Base-by-base conservation (phyloP, 2,329 filamentous ascomycete species). In the Scorias spongiosa region DNA sequence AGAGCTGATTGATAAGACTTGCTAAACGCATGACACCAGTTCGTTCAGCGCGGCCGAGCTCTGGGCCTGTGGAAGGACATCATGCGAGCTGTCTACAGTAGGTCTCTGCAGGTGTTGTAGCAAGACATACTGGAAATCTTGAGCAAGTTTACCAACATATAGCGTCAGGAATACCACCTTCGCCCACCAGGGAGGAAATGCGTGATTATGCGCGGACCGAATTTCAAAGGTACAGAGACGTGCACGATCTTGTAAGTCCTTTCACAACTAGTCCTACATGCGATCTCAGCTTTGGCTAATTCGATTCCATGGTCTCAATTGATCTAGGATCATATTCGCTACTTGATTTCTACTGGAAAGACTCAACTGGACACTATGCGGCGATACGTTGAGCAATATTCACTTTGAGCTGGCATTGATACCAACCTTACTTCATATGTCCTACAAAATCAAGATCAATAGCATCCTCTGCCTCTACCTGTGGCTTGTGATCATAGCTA, bases 351-450 rank as follows among this genome's bases (percentile, higher is more conserved):
- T 7, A 66, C 60, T 14, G 69, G 69, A 11, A 71, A 69, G 55
- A 70, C 68, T 10, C 65, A 72, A 48, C 66, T 71, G 30, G 68
- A 71, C 48, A 60, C 61, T 11, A 69, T 72, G 66, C 66, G 62
- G 41, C 51, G 62, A 47, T 63, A 65, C 47, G 53, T 66, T 14
- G 59, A 63, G 41, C 61, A 62, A 47, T 54, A 57, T 9, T 36
- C 32, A 9, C 32, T 36, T 36, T 36, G 32, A 36, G 5, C 4
- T 36, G 20, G 20, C 20, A 26, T 26, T 26, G 20, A 26, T 7
- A 7, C 20, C 20, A 4, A 4, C 20, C 20, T 26, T 7, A 26
- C 20, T 26, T 7, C 20, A 7, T n/a, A 26, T 26, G 20, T 26
- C 20, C 20, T 26, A 7, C 20, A 26, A 26, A 26, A 4, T 26